A percentile compares a stretch with the other conserved stretches of the same genome.
Evolutionary conservation across 257 asterid genomes (phyloP).

Genomic region (Solanum etuberosum): DNA sequence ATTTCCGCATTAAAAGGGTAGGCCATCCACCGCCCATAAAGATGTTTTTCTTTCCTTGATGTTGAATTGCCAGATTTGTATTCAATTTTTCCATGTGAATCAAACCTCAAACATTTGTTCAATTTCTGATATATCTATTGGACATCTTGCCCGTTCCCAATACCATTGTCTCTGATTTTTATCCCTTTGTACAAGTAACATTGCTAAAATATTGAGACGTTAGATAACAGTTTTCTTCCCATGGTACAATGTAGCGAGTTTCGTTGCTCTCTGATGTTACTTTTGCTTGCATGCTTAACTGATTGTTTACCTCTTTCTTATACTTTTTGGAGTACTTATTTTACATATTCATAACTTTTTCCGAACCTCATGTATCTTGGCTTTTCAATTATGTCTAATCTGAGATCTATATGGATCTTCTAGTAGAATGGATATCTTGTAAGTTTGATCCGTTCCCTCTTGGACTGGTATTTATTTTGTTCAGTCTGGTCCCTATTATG

Average conservation of each 20-base stretch:
- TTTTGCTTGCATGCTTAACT: neutral
- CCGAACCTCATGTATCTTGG: neutral
- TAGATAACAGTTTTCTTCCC: neutral
- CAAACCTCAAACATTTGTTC: neutral
- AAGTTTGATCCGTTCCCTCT: neutral
- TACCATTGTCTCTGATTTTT: neutral
- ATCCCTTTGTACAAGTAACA: neutral
- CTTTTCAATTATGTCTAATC: neutral
- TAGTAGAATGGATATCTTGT: neutral
- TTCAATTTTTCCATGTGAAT: neutral
- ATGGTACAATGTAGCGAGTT: neutral
- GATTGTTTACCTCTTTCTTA: neutral
- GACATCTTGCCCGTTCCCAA: neutral
- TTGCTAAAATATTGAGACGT: neutral
- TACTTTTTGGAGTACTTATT: neutral
- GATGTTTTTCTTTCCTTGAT: neutral
- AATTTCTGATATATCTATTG: neutral
- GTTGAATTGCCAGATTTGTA: neutral
- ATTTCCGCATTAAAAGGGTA: neutral
- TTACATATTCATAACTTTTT: neutral
- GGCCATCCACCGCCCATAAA: neutral
- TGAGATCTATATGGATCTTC: neutral
- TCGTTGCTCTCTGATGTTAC: neutral
- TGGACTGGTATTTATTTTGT: neutral
- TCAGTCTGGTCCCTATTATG: neutral